Percentiles rank a stretch among this genome's conserved stretches.
These are phyloP conservation scores for Sistotremastrum niveocremeum DNA, from an alignment of 768 basidiomycete species.

Conservation along the genomic window DNA sequence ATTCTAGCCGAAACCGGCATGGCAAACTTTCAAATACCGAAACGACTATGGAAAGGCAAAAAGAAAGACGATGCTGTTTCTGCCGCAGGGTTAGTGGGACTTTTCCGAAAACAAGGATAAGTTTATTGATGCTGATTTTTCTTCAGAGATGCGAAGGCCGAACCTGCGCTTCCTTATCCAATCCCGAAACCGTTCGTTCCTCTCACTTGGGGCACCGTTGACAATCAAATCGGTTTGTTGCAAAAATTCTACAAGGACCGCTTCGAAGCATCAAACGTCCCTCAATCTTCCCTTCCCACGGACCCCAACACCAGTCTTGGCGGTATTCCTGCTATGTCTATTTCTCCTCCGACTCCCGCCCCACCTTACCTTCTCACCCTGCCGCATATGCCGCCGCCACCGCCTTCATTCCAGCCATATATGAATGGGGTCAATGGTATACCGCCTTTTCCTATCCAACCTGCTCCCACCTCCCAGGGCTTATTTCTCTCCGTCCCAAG, in stretches of 20 bases:
- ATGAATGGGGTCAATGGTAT: too few relatives aligned
- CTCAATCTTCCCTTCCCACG: conserved; percentile 4
- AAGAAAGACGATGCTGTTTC: conserved; percentile 19
- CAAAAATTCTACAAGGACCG: conserved; percentile 57
- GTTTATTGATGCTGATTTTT: too few relatives aligned
- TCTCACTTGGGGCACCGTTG: conserved; percentile 49
- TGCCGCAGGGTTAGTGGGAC: not conserved
- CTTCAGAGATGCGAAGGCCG: conserved; percentile 16
- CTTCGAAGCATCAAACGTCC: conserved; percentile 30
- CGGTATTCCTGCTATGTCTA: conserved; percentile 5
- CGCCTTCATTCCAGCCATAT: too few relatives aligned
- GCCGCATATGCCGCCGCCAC: conserved; percentile 9
- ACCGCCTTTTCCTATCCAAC: conserved; percentile 1
- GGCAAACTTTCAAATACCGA: conserved; percentile 65
- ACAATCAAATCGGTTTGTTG: conserved; percentile 77
- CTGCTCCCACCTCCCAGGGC: conserved; percentile 9
- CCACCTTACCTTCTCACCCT: conserved; percentile 10
- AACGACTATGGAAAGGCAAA: conserved; percentile 58
- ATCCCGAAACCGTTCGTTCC: conserved; percentile 73
- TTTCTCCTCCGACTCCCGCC: conserved; percentile 9
- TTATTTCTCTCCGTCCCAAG: conserved; percentile 1
- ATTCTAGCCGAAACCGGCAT: conserved; percentile 79
- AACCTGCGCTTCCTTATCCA: conserved; percentile 74
- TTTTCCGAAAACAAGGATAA: too few relatives aligned
- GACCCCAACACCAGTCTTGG: not conserved